A percentile compares a stretch with the other conserved stretches of the same genome.
phyloP scores from a whole-genome alignment of 495 filamentous ascomycete genomes.

The Penicillium daleae region DNA sequence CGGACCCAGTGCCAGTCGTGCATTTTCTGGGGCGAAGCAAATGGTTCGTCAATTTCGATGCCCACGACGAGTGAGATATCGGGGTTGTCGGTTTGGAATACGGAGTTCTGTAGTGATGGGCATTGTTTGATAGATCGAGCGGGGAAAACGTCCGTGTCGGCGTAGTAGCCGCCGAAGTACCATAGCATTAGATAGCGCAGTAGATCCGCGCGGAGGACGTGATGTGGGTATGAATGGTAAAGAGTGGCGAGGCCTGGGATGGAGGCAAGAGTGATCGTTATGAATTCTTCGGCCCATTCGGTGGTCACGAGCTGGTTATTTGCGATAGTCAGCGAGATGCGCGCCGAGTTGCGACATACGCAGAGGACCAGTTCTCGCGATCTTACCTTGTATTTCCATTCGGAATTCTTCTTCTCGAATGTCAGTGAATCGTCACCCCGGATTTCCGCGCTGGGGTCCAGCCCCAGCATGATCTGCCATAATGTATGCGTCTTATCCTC shows the following conservation, averaged over 20 bases:
- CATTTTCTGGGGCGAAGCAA: conserved; percentile 39
- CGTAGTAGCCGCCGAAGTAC: conserved; percentile 56
- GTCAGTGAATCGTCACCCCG: conserved; percentile 33
- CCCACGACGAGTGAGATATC: conserved; percentile 46
- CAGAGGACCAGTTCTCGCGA: neutral
- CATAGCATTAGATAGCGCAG: conserved; percentile 54
- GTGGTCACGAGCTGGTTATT: conserved; percentile 32
- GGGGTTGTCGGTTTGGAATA: conserved; percentile 19
- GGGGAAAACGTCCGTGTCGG: conserved; percentile 50
- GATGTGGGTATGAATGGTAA: conserved; percentile 41
- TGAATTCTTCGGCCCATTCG: conserved; percentile 36
- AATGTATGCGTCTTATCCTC: conserved; percentile 26
- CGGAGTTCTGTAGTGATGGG: conserved; percentile 29
- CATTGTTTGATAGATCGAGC: conserved; percentile 36
- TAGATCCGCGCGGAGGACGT: conserved; percentile 50
- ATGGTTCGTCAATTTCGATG: conserved; percentile 48
- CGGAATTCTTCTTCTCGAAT: conserved; percentile 36
- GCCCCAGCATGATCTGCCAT: conserved; percentile 42
- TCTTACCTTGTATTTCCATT: conserved; percentile 41
- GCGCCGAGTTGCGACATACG: neutral
- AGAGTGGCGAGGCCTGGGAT: conserved; percentile 36
- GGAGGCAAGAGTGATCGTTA: conserved; percentile 30
- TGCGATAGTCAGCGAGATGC: neutral
- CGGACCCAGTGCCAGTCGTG: conserved; percentile 46
- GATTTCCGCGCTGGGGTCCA: conserved; percentile 10